phyloP scores from a whole-genome alignment of 1,139 yeast genomes.

The Petasospora fabianii region DNA sequence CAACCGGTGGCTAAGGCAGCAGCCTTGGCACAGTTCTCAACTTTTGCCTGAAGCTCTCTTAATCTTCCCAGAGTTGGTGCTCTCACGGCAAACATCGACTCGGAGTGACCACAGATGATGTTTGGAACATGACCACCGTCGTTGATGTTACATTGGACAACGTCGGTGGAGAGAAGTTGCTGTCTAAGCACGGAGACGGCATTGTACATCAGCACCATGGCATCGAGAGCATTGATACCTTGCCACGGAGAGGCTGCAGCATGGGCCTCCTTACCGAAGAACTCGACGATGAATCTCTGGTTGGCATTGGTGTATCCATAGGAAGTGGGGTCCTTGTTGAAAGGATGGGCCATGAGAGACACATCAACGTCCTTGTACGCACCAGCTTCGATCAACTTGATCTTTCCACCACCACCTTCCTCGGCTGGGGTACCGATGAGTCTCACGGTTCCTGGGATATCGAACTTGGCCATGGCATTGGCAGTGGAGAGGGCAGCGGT shows the following conservation, averaged over 20 bases:
- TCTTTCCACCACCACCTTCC: constrained; percentile 10
- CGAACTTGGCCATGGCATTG: constrained; percentile 8
- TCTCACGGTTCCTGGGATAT: constrained; percentile 7
- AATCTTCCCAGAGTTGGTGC: constrained; percentile 8
- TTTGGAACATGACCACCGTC: constrained; percentile 9
- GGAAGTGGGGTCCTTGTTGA: background rate
- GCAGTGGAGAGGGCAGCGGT: constrained; percentile 6
- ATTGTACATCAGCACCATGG: constrained; percentile 8
- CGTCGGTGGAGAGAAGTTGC: constrained; percentile 4
- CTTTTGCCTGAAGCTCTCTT: constrained; percentile 5
- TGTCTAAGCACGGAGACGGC: constrained; percentile 7
- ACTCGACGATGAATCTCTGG: constrained; percentile 6
- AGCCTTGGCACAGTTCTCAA: constrained; percentile 8
- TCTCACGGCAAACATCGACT: constrained; percentile 5
- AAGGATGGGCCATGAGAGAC: constrained; percentile 7
- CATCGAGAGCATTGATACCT: constrained; percentile 9
- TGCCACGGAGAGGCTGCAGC: constrained; percentile 13
- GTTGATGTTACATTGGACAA: constrained; percentile 9
- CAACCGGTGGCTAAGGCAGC: constrained; percentile 13
- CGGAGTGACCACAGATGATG: constrained; percentile 7
- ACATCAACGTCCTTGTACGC: constrained; percentile 6
- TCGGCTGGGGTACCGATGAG: constrained; percentile 10
- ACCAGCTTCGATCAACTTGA: constrained; percentile 7
- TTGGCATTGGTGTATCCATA: constrained; percentile 2
- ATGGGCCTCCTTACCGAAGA: constrained; percentile 12